Conservation (phyloP, 176 grass and related monocot genomes). For the Chrysopogon serrulatus region DNA sequence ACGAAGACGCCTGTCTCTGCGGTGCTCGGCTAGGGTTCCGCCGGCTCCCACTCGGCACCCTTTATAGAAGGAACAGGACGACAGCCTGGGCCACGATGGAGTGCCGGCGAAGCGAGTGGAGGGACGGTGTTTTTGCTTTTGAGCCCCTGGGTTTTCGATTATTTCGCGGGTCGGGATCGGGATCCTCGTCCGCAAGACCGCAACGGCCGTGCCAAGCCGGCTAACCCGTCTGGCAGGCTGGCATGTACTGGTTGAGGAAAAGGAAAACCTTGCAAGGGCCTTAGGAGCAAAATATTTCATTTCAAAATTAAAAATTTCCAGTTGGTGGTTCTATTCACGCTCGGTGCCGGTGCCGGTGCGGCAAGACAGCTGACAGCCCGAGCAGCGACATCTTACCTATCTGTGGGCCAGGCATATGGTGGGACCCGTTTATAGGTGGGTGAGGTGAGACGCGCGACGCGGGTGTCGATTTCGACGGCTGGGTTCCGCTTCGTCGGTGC, state of each 20-base stretch:
- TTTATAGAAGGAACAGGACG: slow-evolving; percentile 2
- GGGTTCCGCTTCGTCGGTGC: background rate
- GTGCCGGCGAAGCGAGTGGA: slow-evolving; percentile 20
- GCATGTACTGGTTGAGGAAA: no score
- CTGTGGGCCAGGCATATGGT: background rate
- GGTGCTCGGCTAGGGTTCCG: slow-evolving; percentile 32
- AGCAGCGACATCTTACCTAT: background rate
- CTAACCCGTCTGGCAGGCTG: no score
- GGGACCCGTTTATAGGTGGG: slow-evolving; percentile 4
- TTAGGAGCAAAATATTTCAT: no score
- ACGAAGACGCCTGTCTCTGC: slow-evolving; percentile 72
- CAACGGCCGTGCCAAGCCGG: no score
- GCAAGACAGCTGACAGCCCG: background rate
- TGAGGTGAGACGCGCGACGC: background rate
- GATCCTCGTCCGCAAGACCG: background rate
- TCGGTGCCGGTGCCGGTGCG: no score
- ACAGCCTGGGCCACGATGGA: slow-evolving; percentile 14
- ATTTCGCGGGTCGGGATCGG: background rate
- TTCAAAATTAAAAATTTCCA: no score
- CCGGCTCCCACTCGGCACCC: background rate
- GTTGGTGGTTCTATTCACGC: no score
- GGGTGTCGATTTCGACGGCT: background rate
- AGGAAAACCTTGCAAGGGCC: no score
- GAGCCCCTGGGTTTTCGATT: fast-evolving
- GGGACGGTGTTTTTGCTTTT: background rate